Base-by-base conservation (phyloP, 2,329 filamentous ascomycete species). In the Aureobasidium sp. region DNA sequence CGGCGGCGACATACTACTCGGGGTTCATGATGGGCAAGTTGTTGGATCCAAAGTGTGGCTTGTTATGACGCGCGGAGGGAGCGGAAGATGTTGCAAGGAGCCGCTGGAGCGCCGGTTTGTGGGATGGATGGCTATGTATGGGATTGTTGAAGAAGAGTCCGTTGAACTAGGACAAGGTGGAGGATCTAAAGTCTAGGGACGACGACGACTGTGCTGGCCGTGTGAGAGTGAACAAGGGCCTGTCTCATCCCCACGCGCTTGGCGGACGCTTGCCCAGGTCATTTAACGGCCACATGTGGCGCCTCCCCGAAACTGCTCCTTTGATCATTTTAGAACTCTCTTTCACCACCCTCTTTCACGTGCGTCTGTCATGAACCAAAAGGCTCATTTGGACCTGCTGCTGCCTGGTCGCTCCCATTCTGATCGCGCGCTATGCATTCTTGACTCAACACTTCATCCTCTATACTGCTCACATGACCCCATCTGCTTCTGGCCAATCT, bases 11-110 rank as follows among this genome's bases (percentile, higher is more conserved):
- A 75, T 87, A 94, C 90, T 84, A 94, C 90, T 94, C 90, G 76
- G 90, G 90, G 84, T 94, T 94, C 90, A 94, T 94, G 75, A 71
- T 90, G 82, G 58, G 77, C 45, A 34, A 29, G 17, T 49, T 42
- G 4, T n/a, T 29, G 45, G 29, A 48, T n/a, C 6, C 17, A 37
- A 22, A 6, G 57, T 41, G 59, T 55, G 59, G 59, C 29, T 62
- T 62, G 48, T 62, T 52, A 22, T 60, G 57, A 60, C 45, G 57
- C 47, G 57, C 45, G 44, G 34, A 34, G 36, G 25, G 0, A 2
- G 44, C 37, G 57, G 57, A 51, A 41, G 36, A 42, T 49, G 22
- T 37, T 17, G 41, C 31, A 15, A 15, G 22, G 11, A 42, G 22
- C 27, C 34, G 55, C 42, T 17, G 42, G 29, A 42, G 55, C 42